Evolutionary conservation across 257 asterid genomes (phyloP).

Genomic region (Solanum pennellii): DNA sequence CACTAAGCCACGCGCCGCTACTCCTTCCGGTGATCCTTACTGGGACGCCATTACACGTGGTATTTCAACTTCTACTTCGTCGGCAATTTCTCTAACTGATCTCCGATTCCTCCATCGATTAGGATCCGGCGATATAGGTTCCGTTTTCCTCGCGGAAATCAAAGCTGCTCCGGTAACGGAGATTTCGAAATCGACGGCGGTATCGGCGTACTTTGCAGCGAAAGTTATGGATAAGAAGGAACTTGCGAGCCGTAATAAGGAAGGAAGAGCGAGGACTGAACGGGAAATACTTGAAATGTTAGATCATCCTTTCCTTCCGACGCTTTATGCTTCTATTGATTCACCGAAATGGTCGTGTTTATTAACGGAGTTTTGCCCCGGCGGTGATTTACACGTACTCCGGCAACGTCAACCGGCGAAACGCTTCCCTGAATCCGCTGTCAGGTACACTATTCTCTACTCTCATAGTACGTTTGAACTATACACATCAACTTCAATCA

Average conservation of each 20-base stretch:
- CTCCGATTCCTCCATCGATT: conserved; percentile 86
- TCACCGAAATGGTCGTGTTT: conserved; percentile 86
- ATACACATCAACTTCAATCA: neutral
- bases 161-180: conserved; percentile 27
- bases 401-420: conserved; percentile 91
- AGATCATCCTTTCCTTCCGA: conserved; percentile 89
- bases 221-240: conserved; percentile 89
- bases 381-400: conserved; percentile 95
- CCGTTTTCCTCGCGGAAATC: conserved; percentile 80
- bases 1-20: conserved; percentile 27
- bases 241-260: conserved; percentile 73
- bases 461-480: neutral
- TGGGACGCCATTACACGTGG: conserved; percentile 61
- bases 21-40: conserved; percentile 66
- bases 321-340: conserved; percentile 69
- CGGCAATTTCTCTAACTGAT: conserved; percentile 51
- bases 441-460: conserved; percentile 37
- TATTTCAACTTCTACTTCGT: conserved; percentile 12
- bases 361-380: conserved; percentile 89
- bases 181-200: neutral
- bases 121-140: conserved; percentile 94
- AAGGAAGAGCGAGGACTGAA: conserved; percentile 81
- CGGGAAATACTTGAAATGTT: conserved; percentile 73
- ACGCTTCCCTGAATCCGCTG: conserved; percentile 82
- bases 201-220: conserved; percentile 56